These are phyloP conservation scores for Clausena lansium DNA, from an alignment of 345 rosid genomes.

Conservation along the genomic window DNA sequence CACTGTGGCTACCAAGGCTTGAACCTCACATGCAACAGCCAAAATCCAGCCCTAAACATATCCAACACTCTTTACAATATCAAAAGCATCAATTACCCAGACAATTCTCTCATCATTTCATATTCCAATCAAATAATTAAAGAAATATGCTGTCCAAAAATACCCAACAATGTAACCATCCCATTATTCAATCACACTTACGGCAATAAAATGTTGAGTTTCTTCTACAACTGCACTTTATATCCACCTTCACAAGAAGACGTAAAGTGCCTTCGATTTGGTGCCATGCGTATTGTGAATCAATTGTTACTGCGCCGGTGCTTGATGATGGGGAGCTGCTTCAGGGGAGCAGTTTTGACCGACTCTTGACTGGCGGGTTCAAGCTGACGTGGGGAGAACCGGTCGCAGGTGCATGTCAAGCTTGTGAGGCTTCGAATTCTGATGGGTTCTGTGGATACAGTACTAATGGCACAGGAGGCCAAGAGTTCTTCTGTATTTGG, in stretches of 20 bases:
- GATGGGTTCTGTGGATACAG: constrained; percentile 28
- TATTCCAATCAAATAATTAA: background rate
- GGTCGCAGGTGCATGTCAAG: constrained; percentile 12
- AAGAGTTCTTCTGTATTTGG: constrained; percentile 25
- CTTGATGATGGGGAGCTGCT: background rate
- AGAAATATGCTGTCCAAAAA: constrained; percentile 18
- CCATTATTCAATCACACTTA: background rate
- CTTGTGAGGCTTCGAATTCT: constrained; percentile 21
- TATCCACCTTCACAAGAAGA: constrained; percentile 31
- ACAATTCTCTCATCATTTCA: constrained; percentile 19
- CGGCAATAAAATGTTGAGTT: constrained; percentile 16
- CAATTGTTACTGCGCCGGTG: constrained; percentile 11
- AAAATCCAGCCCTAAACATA: constrained; percentile 16
- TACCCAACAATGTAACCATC: background rate
- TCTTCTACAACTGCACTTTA: constrained; percentile 26
- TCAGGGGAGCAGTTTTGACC: constrained; percentile 9
- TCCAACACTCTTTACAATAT: background rate
- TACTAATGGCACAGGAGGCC: background rate
- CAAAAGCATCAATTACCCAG: constrained; percentile 16
- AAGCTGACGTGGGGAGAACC: constrained; percentile 22
- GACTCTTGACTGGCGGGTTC: constrained; percentile 23
- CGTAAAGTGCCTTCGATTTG: constrained; percentile 19
- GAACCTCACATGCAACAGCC: constrained; percentile 26
- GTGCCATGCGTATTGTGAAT: constrained; percentile 20
- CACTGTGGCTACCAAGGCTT: constrained; percentile 38